Evolutionary conservation across 805 yeast species (phyloP).

Genomic region (Wickerhamiella kurtzmanii): DNA sequence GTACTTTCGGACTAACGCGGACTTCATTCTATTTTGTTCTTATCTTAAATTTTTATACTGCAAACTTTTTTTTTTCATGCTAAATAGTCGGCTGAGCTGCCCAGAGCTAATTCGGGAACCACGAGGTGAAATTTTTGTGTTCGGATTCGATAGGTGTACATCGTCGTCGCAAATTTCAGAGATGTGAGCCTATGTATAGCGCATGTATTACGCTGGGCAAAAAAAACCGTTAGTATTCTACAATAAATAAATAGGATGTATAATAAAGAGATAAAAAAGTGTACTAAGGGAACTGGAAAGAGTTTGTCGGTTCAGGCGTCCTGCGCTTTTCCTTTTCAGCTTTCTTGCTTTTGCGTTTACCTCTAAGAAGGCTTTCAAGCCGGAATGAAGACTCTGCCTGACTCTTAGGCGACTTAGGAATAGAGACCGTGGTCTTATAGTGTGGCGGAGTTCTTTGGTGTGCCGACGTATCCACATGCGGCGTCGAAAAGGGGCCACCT

Average conservation of each 20-base stretch:
- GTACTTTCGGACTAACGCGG: slow-evolving; percentile 10
- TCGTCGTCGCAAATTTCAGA: too few relatives aligned
- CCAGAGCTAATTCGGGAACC: too few relatives aligned
- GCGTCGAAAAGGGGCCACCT: not conserved
- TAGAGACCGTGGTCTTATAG: not conserved
- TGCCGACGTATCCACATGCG: not conserved
- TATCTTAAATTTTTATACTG: not conserved
- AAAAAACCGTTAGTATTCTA: too few relatives aligned
- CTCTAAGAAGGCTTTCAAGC: slow-evolving; percentile 24
- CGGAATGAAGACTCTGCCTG: slow-evolving; percentile 24
- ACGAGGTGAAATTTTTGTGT: too few relatives aligned
- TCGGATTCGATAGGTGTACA: too few relatives aligned
- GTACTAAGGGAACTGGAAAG: slow-evolving; percentile 16
- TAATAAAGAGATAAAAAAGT: not conserved
- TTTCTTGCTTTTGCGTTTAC: slow-evolving; percentile 17
- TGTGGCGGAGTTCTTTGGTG: not conserved
- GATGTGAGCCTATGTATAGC: too few relatives aligned
- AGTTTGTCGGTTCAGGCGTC: slow-evolving; percentile 1
- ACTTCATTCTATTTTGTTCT: too few relatives aligned
- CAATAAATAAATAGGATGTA: not conserved
- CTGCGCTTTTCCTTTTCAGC: slow-evolving; percentile 7
- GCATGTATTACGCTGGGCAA: too few relatives aligned
- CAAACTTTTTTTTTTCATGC: not conserved
- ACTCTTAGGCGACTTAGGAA: not conserved
- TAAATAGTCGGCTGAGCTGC: too few relatives aligned